Percentiles rank a stretch among this genome's conserved stretches.
Evolutionary conservation across 768 basidiomycete genomes (phyloP).

Genomic region (Auricularia heimuer): DNA sequence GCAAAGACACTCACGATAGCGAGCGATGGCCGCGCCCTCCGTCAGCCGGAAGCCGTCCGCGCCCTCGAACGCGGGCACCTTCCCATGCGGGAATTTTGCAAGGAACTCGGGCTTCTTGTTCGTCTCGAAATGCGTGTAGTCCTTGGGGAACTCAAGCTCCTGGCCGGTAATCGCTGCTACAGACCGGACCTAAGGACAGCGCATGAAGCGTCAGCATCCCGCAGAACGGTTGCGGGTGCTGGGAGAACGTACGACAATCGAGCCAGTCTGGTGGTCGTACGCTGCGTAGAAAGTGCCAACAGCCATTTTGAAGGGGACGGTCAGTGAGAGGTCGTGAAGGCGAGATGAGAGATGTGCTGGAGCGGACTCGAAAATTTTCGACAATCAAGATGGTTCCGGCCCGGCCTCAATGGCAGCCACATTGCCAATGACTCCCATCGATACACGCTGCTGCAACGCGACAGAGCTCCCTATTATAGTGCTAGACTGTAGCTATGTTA

Average conservation of each 20-base stretch:
- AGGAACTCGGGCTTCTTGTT: conserved; percentile 65
- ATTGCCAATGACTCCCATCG: no score
- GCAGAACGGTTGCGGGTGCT: neutral
- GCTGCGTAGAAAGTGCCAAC: conserved; percentile 9
- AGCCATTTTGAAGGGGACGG: conserved; percentile 3
- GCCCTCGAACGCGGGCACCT: conserved; percentile 76
- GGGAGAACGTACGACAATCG: conserved; percentile 3
- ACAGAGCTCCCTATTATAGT: no score
- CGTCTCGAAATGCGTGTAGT: conserved; percentile 50
- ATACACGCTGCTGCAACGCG: no score
- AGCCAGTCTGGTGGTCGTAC: neutral
- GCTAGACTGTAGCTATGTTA: no score
- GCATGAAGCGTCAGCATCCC: neutral
- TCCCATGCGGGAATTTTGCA: conserved; percentile 68
- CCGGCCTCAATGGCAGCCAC: conserved; percentile 32
- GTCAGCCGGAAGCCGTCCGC: conserved; percentile 68
- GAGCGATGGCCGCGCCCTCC: conserved; percentile 74
- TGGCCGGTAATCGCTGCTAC: conserved; percentile 52
- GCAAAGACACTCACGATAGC: conserved; percentile 61
- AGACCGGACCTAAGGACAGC: conserved; percentile 33
- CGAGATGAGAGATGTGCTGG: neutral
- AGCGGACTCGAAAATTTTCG: conserved; percentile 1
- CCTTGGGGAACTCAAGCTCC: conserved; percentile 40
- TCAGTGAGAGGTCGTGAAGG: neutral
- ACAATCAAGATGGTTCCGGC: neutral